phyloP scores from a whole-genome alignment of 805 yeast genomes.

The Cyberlindnera maritima region DNA sequence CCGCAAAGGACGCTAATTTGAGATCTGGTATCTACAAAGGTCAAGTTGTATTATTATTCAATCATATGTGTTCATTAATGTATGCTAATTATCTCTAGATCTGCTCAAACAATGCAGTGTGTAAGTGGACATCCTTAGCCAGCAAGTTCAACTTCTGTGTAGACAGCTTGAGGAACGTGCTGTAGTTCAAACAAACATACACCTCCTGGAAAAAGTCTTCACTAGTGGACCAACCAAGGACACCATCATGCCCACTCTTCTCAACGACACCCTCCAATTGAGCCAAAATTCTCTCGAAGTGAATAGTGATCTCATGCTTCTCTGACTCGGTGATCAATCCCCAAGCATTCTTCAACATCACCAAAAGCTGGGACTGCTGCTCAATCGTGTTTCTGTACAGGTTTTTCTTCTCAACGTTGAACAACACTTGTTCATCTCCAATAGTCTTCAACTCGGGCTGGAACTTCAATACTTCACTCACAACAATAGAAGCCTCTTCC shows the following conservation, averaged over 20 bases:
- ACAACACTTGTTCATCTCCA: slow-evolving; percentile 41
- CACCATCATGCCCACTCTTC: slow-evolving; percentile 15
- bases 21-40: too few relatives aligned
- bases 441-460: slow-evolving; percentile 19
- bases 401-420: slow-evolving; percentile 66
- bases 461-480: slow-evolving; percentile 14
- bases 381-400: slow-evolving; percentile 54
- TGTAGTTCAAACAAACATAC: background rate
- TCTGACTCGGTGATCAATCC: background rate
- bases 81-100: background rate
- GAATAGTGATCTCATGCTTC: background rate
- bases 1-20: background rate
- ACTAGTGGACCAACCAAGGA: slow-evolving; percentile 24
- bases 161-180: background rate
- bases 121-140: slow-evolving; percentile 2
- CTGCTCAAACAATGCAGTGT: slow-evolving; percentile 5
- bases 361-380: slow-evolving; percentile 22
- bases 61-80: background rate
- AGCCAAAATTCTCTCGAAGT: background rate
- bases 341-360: slow-evolving; percentile 21
- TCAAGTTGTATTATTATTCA: too few relatives aligned
- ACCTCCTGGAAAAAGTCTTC: slow-evolving; percentile 20
- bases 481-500: slow-evolving; percentile 13
- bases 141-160: background rate
- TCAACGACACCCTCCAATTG: slow-evolving; percentile 3